phyloP scores from a whole-genome alignment of 2,329 filamentous ascomycete genomes.

The Truncatella angustata region DNA sequence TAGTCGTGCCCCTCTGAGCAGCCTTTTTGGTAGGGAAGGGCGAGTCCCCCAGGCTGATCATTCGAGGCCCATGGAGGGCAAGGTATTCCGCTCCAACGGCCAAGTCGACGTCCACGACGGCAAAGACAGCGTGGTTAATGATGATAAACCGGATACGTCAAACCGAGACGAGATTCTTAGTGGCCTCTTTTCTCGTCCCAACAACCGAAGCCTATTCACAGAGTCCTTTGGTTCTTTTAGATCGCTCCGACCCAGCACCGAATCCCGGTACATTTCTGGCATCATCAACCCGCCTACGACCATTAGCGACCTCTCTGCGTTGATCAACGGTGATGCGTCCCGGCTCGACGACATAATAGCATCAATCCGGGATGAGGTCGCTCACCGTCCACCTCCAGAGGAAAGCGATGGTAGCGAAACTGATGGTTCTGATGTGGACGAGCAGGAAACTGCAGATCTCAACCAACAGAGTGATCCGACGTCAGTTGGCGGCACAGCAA shows the following conservation, averaged over 20 bases:
- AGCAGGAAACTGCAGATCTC: conserved; percentile 16
- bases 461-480: neutral
- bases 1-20: conserved; percentile 73
- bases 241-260: conserved; percentile 22
- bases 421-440: conserved; percentile 25
- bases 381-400: conserved; percentile 8
- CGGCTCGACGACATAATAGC: conserved; percentile 30
- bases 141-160: conserved; percentile 59
- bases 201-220: conserved; percentile 29
- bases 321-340: conserved; percentile 26
- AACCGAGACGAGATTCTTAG: conserved; percentile 60
- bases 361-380: conserved; percentile 23
- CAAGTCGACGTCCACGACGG: conserved; percentile 63
- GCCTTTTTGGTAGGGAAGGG: conserved; percentile 70
- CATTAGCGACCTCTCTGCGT: conserved; percentile 26
- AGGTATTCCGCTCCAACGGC: conserved; percentile 60
- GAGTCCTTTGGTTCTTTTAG: conserved; percentile 28
- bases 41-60: conserved; percentile 63
- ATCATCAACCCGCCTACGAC: conserved; percentile 30
- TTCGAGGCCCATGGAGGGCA: conserved; percentile 63
- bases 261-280: conserved; percentile 26
- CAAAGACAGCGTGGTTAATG: conserved; percentile 53
- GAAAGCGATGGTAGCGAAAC: conserved; percentile 19
- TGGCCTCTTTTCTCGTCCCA: conserved; percentile 41
- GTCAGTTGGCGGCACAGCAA: conserved; percentile 11